A percentile compares a stretch with the other conserved stretches of the same genome.
Evolutionary conservation across 164 flowering plant species (phyloP).

Genomic region (Umbilicus rupestris): DNA sequence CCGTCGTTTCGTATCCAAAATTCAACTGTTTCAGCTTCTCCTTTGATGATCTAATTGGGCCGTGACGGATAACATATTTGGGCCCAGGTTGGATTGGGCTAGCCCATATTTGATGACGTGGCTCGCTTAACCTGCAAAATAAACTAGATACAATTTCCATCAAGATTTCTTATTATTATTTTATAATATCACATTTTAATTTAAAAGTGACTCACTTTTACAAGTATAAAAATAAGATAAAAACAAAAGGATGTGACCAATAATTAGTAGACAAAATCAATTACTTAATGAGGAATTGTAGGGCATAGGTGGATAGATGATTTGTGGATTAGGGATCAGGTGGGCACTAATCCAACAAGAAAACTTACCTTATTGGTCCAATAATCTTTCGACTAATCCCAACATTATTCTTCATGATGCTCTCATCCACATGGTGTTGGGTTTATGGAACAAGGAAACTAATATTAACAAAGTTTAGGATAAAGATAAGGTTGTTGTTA

Average conservation of each 20-base stretch:
- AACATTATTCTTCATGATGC: background rate
- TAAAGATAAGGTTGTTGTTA: slow-evolving; percentile 3
- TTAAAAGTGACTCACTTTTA: no score
- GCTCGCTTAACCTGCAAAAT: no score
- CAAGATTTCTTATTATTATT: no score
- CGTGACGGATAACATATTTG: no score
- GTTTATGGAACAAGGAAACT: background rate
- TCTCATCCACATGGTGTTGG: background rate
- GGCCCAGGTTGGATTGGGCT: no score
- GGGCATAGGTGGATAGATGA: background rate
- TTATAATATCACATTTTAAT: no score
- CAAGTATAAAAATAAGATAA: no score
- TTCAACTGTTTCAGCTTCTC: no score
- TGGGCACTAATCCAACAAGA: slow-evolving; percentile 7
- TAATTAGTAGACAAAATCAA: background rate
- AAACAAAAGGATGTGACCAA: background rate
- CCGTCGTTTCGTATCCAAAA: no score
- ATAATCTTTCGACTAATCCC: slow-evolving; percentile 1
- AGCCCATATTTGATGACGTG: no score
- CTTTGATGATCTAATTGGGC: no score
- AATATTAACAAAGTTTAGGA: background rate
- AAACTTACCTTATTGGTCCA: slow-evolving; percentile 1
- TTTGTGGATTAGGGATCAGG: slow-evolving; percentile 6
- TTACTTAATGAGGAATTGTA: slow-evolving; percentile 7
- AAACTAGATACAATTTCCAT: no score